These are phyloP conservation scores for Cantharellus cinnabarinus DNA, from an alignment of 768 basidiomycete species.

Conservation along the genomic window DNA sequence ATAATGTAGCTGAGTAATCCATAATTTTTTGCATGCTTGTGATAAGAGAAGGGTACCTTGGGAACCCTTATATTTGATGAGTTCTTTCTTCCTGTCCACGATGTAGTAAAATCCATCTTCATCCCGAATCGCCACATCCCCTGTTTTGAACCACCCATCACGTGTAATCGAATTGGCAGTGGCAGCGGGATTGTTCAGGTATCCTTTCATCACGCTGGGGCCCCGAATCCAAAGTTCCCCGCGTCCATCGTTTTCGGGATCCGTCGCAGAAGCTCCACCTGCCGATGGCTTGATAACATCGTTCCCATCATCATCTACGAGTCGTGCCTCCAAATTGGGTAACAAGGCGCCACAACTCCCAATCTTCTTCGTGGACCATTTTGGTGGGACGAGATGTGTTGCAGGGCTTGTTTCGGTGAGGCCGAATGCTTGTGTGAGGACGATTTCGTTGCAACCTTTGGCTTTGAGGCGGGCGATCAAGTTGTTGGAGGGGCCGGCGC, in stretches of 20 bases:
- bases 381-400: conserved; percentile 31
- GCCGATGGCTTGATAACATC: conserved; percentile 23
- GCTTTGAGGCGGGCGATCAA: neutral
- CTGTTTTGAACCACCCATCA: conserved; percentile 77
- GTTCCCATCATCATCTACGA: conserved; percentile 39
- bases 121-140: conserved; percentile 55
- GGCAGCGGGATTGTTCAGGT: conserved; percentile 34
- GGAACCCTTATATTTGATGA: conserved; percentile 22
- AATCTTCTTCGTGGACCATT: conserved; percentile 26
- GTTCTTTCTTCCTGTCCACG: conserved; percentile 41
- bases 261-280: too few species aligned
- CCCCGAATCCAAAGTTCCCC: conserved; percentile 60
- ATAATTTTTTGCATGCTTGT: conserved; percentile 32
- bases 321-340: conserved; percentile 53
- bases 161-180: conserved; percentile 46
- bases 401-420: neutral
- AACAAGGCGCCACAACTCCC: conserved; percentile 49
- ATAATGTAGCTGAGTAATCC: conserved; percentile 16
- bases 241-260: conserved; percentile 22
- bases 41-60: too few species aligned
- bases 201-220: conserved; percentile 27
- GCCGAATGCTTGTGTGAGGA: neutral
- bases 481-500: neutral
- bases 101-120: conserved; percentile 53
- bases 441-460: neutral